A percentile compares a stretch with the other conserved stretches of the same genome.
Conservation (phyloP, 352 stramenopile genomes). For the Phytophthora sp. region DNA sequence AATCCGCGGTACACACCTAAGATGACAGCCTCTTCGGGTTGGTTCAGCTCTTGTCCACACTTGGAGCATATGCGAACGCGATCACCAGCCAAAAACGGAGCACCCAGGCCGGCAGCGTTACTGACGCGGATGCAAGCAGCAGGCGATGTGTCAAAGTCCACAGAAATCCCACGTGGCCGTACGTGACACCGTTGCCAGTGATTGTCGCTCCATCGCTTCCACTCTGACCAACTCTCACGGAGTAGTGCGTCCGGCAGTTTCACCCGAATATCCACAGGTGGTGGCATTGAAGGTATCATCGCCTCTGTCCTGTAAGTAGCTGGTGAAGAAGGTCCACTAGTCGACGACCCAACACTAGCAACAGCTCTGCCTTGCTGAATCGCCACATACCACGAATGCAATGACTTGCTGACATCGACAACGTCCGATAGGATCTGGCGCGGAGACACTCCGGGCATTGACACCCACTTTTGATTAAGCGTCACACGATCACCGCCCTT, state of each 20-base stretch:
- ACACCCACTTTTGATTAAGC: slow-evolving; percentile 95
- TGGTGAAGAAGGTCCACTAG: slow-evolving; percentile 7
- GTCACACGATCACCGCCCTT: slow-evolving; percentile 96
- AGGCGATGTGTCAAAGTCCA: slow-evolving; percentile 94
- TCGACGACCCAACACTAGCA: slow-evolving; percentile 9
- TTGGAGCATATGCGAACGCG: slow-evolving; percentile 94
- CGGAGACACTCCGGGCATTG: slow-evolving; percentile 78
- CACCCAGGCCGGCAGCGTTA: slow-evolving; percentile 86
- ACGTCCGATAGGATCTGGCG: slow-evolving; percentile 82
- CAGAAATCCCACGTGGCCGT: slow-evolving; percentile 86
- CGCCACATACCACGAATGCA: slow-evolving; percentile 84
- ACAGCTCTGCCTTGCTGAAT: slow-evolving; percentile 47
- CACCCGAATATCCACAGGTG: slow-evolving; percentile 23
- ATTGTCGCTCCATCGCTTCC: slow-evolving; percentile 85
- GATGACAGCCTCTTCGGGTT: slow-evolving; percentile 96
- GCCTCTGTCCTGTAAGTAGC: slow-evolving; percentile 1
- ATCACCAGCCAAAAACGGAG: slow-evolving; percentile 94
- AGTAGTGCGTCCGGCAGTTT: slow-evolving; percentile 68
- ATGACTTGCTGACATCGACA: slow-evolving; percentile 90
- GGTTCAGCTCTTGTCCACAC: slow-evolving; percentile 94
- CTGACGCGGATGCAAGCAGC: slow-evolving; percentile 90
- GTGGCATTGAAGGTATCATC: background rate
- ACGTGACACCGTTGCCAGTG: slow-evolving; percentile 83
- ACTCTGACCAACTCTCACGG: slow-evolving; percentile 80
- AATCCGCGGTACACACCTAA: slow-evolving; percentile 92